Base-by-base conservation (phyloP, 306 rosid genomes). In the Carpinus fangiana region DNA sequence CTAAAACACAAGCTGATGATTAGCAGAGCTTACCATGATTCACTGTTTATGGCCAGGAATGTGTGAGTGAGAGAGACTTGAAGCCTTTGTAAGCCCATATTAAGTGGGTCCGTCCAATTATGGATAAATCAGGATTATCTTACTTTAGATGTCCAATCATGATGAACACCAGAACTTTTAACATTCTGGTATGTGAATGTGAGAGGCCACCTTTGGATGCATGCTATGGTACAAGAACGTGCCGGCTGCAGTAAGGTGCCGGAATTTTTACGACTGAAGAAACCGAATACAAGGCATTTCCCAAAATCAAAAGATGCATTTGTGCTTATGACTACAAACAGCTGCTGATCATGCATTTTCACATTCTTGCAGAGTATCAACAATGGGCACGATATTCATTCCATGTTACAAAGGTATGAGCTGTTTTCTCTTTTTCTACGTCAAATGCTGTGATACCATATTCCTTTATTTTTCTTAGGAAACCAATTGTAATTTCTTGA, bases 361-460 rank as follows among this genome's bases (percentile, higher is more conserved):
- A 47, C 57, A 51, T 64, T 72, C 47, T 81, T 87, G 89, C 91
- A 95, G 99, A 83, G 78, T 91, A 72, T 93, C 97, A 69, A 91
- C 94, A 12, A 95, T 90, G 99, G 97, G 98, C 82, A 93, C 93
- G 99, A 83, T 91, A 80, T 95, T 95, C 87, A 91, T 95, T 88
- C 97, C 99, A 64, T 93, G 99, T 76, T 95, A 88, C 90, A 91
- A 91, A 93, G 99, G 98, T 95, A 82, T 61, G 81, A 28, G 38
- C 79, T 54, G 17, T 73, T 57, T 26, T 50, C 55, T 52, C 66
- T 68, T 60, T 54, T 26, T 17, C 55, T 52, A 74, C 36, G 12
- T 17, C 47, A 31, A 62, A 45, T 46, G 47, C 26, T 74, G 17
- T 55, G 51, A 66, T 73, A 13, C 43, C 51, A 9, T 2, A 3